Evolutionary conservation across 345 rosid genomes (phyloP).

Genomic region (Melaleuca alternifolia): DNA sequence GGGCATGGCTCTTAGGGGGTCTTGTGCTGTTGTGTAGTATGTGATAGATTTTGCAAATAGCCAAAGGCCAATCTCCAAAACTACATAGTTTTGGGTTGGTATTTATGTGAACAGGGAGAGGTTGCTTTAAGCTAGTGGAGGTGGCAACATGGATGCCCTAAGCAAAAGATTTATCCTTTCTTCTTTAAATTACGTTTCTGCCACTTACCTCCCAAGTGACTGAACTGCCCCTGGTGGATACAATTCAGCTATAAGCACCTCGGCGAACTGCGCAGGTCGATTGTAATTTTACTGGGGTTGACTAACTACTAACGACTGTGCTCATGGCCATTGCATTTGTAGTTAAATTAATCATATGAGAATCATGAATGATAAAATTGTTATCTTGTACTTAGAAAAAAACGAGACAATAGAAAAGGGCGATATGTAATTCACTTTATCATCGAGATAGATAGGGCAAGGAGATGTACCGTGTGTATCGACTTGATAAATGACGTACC

Average conservation of each 20-base stretch:
- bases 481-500: background rate
- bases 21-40: background rate
- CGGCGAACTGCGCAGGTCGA: background rate
- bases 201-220: background rate
- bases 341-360: background rate
- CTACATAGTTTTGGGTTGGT: background rate
- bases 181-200: background rate
- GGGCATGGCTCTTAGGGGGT: constrained; percentile 17
- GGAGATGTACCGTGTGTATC: background rate
- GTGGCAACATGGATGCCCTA: background rate
- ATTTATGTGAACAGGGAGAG: background rate
- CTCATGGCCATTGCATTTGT: background rate
- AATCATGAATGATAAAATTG: background rate
- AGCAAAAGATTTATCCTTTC: background rate
- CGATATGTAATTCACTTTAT: background rate
- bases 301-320: background rate
- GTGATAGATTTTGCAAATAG: constrained; percentile 7
- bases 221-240: background rate
- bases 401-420: no score
- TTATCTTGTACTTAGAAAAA: background rate
- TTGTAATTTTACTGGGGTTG: background rate
- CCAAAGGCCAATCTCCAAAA: constrained; percentile 2
- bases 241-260: background rate
- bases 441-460: background rate
- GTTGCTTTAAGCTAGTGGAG: background rate